These are phyloP conservation scores for Borealophlyctis nickersoniae DNA, from an alignment of 192 early-diverging fungal genomes.

Conservation along the genomic window DNA sequence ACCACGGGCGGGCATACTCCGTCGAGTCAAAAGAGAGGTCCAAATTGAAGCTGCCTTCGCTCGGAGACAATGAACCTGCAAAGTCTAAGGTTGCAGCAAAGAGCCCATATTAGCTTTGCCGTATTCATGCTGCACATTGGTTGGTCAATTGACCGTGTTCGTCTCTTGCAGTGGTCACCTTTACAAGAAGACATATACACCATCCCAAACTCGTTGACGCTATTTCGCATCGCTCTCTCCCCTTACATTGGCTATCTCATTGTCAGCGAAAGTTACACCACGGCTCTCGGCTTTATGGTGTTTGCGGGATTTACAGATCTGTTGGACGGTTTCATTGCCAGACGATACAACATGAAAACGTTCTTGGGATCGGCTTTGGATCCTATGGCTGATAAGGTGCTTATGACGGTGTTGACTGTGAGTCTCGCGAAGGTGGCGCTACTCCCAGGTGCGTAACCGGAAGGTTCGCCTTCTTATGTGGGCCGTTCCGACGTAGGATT, in stretches of 20 bases:
- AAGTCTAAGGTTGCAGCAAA: too few relatives aligned
- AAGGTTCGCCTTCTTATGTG: neutral
- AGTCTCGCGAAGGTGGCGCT: conserved; percentile 67
- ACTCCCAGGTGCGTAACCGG: conserved; percentile 59
- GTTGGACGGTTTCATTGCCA: conserved; percentile 85
- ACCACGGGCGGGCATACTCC: too few relatives aligned
- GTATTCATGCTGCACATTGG: too few relatives aligned
- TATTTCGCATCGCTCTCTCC: conserved; percentile 71
- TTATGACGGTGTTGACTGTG: conserved; percentile 87
- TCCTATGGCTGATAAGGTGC: conserved; percentile 88
- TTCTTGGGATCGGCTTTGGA: conserved; percentile 86
- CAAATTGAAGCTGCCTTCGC: too few relatives aligned
- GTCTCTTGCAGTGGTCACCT: too few relatives aligned
- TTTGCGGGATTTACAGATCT: conserved; percentile 83
- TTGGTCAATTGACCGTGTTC: too few relatives aligned
- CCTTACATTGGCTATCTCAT: conserved; percentile 91
- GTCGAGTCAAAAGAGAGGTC: too few relatives aligned
- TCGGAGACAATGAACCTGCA: too few relatives aligned
- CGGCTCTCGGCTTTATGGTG: conserved; percentile 74
- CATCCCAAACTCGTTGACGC: conserved; percentile 84
- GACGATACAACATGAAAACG: conserved; percentile 81
- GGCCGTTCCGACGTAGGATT: neutral
- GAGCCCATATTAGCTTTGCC: too few relatives aligned
- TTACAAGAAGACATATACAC: conserved; percentile 90
- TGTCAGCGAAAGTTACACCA: conserved; percentile 62